Base-by-base conservation (phyloP, 2,329 filamentous ascomycete genomes). In the Esteya vermicola region DNA sequence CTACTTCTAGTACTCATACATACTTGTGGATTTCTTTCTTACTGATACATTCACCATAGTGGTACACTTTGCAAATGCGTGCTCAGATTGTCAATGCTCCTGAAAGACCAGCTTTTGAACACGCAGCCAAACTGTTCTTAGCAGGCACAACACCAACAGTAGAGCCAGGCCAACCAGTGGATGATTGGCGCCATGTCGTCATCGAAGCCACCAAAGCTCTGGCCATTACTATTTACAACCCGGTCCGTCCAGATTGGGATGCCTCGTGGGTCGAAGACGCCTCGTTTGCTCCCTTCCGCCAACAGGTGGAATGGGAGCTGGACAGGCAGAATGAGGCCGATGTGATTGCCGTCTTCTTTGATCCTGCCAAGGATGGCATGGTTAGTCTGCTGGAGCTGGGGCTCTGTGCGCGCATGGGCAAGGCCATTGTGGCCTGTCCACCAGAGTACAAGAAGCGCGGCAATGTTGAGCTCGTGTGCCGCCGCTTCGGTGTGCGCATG, bases 241-340 rank as follows among this genome's bases (percentile, higher is more conserved):
- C 76, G 0, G 57, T 65, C 9, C 66, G 74, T 2, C 42, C 57
- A 6, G 63, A 71, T 50, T 81, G 75, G 77, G 65, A 76, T 49
- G 50, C 53, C 9, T 62, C 55, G 2, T 74, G 70, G 64, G 55
- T 46, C 13, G 68, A 75, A 39, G 65, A 74, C 36, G 56, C 64
- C 16, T 52, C 56, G 0, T 65, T 65, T 42, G 45, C 47, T 3
- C 61, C 57, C 0, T 79, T 72, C 54, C 54, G 53, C 9, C 54
- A 65, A 30, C 77, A 81, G 51, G 63, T 74, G 0, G 54, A 63
- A 23, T 81, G 77, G 75, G 77, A 81, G 57, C 59, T 80, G 2
- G 59, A 66, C 14, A 71, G 63, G 53, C 67, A 74, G 46, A 65
- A 72, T 13, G 44, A 46, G 1, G 70, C 70, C 0, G 62, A 68